Percentiles rank a stretch among this genome's conserved stretches.
Evolutionary conservation across 1,284 basidiomycete species (phyloP).

Genomic region (Thelephora terrestris): DNA sequence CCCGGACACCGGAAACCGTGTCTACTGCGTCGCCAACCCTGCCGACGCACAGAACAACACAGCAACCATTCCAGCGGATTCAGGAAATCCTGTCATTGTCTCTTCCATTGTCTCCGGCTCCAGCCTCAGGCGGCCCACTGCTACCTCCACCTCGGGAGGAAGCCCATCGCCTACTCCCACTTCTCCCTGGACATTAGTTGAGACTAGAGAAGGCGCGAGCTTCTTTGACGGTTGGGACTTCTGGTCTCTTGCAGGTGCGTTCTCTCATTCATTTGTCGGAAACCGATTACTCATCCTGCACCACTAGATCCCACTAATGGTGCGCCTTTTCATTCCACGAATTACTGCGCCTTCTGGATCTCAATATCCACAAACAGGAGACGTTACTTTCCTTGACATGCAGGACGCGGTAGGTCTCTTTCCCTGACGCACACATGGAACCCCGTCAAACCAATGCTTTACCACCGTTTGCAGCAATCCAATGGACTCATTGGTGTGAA

Average conservation of each 20-base stretch:
- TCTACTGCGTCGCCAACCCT: conserved; percentile 20
- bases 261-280: no score
- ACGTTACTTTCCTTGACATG: conserved; percentile 48
- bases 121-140: no score
- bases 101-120: conserved; percentile 8
- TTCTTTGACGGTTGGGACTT: conserved; percentile 84
- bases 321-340: no score
- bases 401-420: conserved; percentile 39
- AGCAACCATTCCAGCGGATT: conserved; percentile 11
- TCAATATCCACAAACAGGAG: conserved; percentile 20
- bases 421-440: neutral
- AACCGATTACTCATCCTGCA: no score
- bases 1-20: conserved; percentile 9
- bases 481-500: conserved; percentile 52
- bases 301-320: conserved; percentile 61
- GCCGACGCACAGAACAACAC: conserved; percentile 6
- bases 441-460: conserved; percentile 6
- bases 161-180: conserved; percentile 8
- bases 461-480: conserved; percentile 26
- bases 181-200: conserved; percentile 20
- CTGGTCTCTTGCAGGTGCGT: conserved; percentile 38
- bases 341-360: no score
- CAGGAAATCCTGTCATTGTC: conserved; percentile 4
- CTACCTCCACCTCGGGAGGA: conserved; percentile 8
- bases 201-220: conserved; percentile 34